phyloP scores from a whole-genome alignment of 805 yeast species.

The Kazachstania psychrophila region DNA sequence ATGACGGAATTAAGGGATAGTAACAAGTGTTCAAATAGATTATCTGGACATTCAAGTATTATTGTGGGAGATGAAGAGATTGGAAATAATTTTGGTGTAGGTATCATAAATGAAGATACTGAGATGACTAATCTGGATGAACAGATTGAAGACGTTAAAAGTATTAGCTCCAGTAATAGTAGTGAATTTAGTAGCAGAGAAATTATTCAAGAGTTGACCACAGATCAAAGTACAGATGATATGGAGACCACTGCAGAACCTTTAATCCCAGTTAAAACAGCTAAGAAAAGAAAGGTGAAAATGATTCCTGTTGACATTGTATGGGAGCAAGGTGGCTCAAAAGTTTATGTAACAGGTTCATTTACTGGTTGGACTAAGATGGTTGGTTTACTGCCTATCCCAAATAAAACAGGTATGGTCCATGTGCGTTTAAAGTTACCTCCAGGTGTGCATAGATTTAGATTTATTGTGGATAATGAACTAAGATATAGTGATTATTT shows the following conservation, averaged over 20 bases:
- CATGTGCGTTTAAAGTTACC: slow-evolving; percentile 68
- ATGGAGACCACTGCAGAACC: neutral
- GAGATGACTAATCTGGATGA: neutral
- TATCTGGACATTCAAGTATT: slow-evolving; percentile 1
- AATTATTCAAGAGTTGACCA: too few relatives aligned
- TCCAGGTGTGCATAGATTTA: slow-evolving; percentile 82
- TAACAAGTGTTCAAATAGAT: neutral
- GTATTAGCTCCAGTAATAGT: neutral
- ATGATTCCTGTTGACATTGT: slow-evolving; percentile 53
- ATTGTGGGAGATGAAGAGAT: slow-evolving; percentile 1
- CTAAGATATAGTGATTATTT: slow-evolving; percentile 74
- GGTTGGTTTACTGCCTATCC: slow-evolving; percentile 61
- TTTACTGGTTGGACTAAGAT: slow-evolving; percentile 97
- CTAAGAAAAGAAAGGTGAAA: slow-evolving; percentile 2
- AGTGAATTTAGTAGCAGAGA: neutral
- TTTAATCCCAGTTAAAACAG: neutral
- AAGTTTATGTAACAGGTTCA: slow-evolving; percentile 93
- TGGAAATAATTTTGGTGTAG: neutral
- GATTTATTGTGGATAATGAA: slow-evolving; percentile 90
- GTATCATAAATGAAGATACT: slow-evolving; percentile 1
- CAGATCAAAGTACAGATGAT: neutral
- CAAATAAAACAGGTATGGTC: slow-evolving; percentile 32
- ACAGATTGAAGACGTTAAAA: neutral
- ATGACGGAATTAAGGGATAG: slow-evolving; percentile 1
- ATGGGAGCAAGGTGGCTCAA: slow-evolving; percentile 94